Evolutionary conservation across 1,284 basidiomycete genomes (phyloP).

Genomic region (Irpex sp.): DNA sequence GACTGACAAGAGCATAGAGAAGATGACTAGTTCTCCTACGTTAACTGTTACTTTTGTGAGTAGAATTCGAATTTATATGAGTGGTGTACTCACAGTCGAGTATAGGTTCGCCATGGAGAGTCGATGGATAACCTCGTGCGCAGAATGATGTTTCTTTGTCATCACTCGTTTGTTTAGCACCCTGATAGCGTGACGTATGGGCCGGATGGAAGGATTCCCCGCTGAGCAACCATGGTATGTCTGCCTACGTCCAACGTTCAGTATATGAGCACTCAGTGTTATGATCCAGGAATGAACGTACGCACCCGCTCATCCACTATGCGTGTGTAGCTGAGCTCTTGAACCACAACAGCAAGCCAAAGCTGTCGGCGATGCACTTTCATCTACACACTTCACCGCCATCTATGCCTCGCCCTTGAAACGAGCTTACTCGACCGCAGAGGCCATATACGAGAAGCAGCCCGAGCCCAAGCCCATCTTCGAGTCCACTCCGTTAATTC

Average conservation of each 20-base stretch:
- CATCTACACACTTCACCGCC: conserved; percentile 50
- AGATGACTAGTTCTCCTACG: conserved; percentile 17
- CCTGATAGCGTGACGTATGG: conserved; percentile 52
- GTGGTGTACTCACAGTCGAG: neutral
- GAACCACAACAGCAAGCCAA: conserved; percentile 64
- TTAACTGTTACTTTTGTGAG: conserved; percentile 10
- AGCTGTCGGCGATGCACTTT: conserved; percentile 64
- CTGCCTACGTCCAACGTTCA: neutral
- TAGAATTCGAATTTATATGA: neutral
- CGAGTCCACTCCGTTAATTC: conserved; percentile 43
- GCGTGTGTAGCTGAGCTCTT: neutral
- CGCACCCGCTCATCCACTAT: conserved; percentile 15
- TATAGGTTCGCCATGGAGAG: conserved; percentile 64
- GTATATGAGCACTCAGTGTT: neutral
- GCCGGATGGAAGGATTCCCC: conserved; percentile 84
- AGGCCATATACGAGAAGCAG: conserved; percentile 50
- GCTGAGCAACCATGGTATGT: conserved; percentile 75
- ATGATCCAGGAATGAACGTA: conserved; percentile 57
- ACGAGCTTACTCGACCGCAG: conserved; percentile 71
- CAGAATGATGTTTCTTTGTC: conserved; percentile 12
- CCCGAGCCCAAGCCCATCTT: conserved; percentile 50
- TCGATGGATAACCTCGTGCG: conserved; percentile 62
- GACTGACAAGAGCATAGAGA: neutral
- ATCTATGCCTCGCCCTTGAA: conserved; percentile 80
- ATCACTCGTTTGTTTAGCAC: neutral